These are phyloP conservation scores for Xylaria bambusicola DNA, from an alignment of 495 filamentous ascomycete species.

Conservation along the genomic window DNA sequence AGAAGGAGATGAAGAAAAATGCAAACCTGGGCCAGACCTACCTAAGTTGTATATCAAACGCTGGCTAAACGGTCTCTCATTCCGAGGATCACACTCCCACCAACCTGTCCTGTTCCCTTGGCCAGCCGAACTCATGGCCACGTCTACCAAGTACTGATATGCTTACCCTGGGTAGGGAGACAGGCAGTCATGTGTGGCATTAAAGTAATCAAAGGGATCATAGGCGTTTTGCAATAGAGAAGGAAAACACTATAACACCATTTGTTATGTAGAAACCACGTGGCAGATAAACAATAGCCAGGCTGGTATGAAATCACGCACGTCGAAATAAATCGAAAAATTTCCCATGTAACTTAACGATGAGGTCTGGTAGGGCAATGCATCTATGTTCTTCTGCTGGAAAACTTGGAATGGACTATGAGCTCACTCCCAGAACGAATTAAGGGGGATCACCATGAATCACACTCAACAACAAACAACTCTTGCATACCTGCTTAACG, in stretches of 20 bases:
- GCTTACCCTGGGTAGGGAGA: neutral
- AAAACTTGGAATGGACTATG: too few species aligned
- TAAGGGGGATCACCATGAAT: too few species aligned
- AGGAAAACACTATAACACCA: neutral
- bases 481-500: too few species aligned
- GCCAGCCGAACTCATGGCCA: constrained; percentile 29
- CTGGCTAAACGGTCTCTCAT: constrained; percentile 36
- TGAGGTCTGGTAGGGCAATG: too few species aligned
- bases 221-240: neutral
- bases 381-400: too few species aligned
- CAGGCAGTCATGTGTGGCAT: neutral
- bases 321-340: neutral
- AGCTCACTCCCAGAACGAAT: too few species aligned
- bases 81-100: constrained; percentile 15
- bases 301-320: neutral
- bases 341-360: too few species aligned
- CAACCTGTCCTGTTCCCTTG: constrained; percentile 33
- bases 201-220: neutral
- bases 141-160: neutral
- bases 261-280: neutral
- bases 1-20: neutral
- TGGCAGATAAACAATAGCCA: neutral
- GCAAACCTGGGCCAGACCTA: neutral
- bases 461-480: too few species aligned
- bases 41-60: constrained; percentile 32